Evolutionary conservation across 495 filamentous ascomycete genomes (phyloP).

Genomic region (Aspergillus avenaceus): DNA sequence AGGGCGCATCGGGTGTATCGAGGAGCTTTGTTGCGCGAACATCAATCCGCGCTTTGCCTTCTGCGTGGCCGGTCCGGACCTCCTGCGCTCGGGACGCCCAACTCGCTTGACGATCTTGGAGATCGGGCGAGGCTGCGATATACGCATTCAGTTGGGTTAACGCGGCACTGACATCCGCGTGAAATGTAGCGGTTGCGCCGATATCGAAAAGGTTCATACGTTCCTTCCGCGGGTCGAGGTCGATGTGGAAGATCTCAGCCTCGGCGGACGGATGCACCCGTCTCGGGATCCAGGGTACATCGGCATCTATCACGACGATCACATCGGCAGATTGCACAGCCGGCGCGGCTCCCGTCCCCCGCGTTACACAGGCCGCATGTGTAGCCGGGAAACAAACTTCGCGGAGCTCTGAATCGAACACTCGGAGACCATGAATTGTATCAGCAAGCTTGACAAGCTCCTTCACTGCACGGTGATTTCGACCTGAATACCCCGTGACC

Average conservation of each 20-base stretch:
- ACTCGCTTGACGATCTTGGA: background rate
- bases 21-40: conserved; percentile 9
- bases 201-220: conserved; percentile 22
- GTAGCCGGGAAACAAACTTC: conserved; percentile 21
- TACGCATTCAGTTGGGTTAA: conserved; percentile 13
- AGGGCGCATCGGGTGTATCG: conserved; percentile 8
- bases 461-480: conserved; percentile 19
- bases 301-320: conserved; percentile 23
- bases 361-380: conserved; percentile 18
- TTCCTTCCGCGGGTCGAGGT: conserved; percentile 26
- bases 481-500: conserved; percentile 23
- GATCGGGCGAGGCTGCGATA: conserved; percentile 4
- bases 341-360: conserved; percentile 16
- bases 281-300: conserved; percentile 28
- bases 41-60: conserved; percentile 9
- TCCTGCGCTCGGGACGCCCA: background rate
- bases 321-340: conserved; percentile 19
- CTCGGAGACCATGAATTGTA: conserved; percentile 14
- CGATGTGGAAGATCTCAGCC: conserved; percentile 25
- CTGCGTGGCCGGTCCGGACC: background rate
- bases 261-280: conserved; percentile 12
- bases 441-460: conserved; percentile 17
- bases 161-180: conserved; percentile 15
- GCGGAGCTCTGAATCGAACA: conserved; percentile 18
- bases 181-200: conserved; percentile 18